Evolutionary conservation across 139 green algal genomes (phyloP), one percentile per base, ranked within the genome.

Genomic region (Micractinium sp.): DNA sequence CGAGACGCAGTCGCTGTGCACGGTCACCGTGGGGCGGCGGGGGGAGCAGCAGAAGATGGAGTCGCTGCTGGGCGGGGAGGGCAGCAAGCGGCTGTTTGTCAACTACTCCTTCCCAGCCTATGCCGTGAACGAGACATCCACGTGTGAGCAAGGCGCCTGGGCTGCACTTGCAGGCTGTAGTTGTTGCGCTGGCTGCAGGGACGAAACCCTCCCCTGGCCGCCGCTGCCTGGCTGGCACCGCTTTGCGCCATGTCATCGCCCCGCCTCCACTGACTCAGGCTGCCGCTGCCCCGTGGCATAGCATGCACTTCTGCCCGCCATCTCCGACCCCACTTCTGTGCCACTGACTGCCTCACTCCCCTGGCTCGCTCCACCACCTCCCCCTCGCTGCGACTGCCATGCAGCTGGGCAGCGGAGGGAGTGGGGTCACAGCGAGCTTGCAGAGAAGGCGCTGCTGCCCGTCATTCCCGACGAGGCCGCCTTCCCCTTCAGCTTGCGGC

Each of bases 371-470:
- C 18, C 31, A 19, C 31, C 19, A 27, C n/a, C n/a, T n/a, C n/a
- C 7, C 36, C 82, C 23, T 4, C 36, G 4, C 81, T 56, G n/a
- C 67, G 23, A 27, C 39, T 33, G 23, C 22, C 47, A 16, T n/a
- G 67, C 69, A 88, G 86, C 47, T 53, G 66, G 80, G 23, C 29
- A 79, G 63, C 93, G 98, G 14, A 91, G 97, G 19, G 98, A 99
- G 94, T 75, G 99, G 39, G 98, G 97, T 7, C 98, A 99, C 88
- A 97, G 96, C 20, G 93, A 95, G 89, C 93, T 99, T 47, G 97
- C 97, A 2, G 95, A 99, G 91, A 93, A 95, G 22, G 95, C 97
- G 22, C 92, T 99, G 66, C 81, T 90, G 53, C 96, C 98, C 31
- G 89, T 96, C 0, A 63, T 99, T 13, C 97, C 98, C 3, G 13